A percentile compares a stretch with the other conserved stretches of the same genome.
phyloP scores from a whole-genome alignment of 106 monocot species.

The Dioscorea alata region DNA sequence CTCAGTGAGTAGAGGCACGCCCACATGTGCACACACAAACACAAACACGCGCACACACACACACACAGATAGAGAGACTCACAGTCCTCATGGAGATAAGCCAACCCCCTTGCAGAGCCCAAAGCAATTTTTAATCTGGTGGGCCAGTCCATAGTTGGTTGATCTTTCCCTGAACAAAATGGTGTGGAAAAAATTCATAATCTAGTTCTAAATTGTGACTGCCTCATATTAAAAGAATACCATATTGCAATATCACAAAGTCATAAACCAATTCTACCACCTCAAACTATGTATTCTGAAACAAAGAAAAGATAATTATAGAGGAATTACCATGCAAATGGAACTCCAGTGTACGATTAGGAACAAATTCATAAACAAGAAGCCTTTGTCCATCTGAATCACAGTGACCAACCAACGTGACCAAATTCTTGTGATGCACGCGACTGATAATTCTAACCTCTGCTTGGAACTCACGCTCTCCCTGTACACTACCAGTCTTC shows the following conservation, averaged over 20 bases:
- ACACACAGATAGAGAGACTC: constrained; percentile 12
- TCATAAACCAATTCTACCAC: too few species aligned
- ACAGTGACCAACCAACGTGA: constrained; percentile 47
- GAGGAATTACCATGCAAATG: constrained; percentile 37
- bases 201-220: too few species aligned
- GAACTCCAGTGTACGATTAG: constrained; percentile 47
- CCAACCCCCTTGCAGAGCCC: constrained; percentile 65
- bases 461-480: constrained; percentile 55
- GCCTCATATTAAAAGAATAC: too few species aligned
- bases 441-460: constrained; percentile 52
- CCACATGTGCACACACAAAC: not conserved
- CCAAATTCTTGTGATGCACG: constrained; percentile 47
- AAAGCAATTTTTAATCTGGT: constrained; percentile 58
- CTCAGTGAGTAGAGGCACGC: too few species aligned
- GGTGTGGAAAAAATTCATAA: too few species aligned
- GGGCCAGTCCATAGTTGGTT: constrained; percentile 54
- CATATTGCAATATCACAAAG: too few species aligned
- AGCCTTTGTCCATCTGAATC: constrained; percentile 27
- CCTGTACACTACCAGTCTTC: constrained; percentile 45
- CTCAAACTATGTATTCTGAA: too few species aligned
- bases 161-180: constrained; percentile 28
- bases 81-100: constrained; percentile 80
- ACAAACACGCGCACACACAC: not conserved
- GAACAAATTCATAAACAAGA: constrained; percentile 50
- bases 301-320: too few species aligned